phyloP scores from a whole-genome alignment of 139 green algal genomes.

The Picochlorum sp. region DNA sequence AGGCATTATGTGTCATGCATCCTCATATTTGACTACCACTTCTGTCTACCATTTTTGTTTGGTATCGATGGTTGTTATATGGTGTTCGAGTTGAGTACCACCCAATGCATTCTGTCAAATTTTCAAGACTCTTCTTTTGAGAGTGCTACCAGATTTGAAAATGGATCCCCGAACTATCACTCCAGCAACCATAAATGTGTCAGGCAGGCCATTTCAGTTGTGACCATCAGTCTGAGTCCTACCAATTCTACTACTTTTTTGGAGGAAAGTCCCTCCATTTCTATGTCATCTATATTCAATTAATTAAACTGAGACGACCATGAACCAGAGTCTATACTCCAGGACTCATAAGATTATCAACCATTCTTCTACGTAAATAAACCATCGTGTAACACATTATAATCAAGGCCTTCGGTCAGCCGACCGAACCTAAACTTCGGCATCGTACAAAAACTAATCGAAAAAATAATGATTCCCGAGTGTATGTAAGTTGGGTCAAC shows the following conservation, averaged over 20 bases:
- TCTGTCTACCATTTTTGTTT: conserved; percentile 5
- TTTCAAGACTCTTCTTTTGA: background rate
- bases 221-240: background rate
- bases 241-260: background rate
- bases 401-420: no score
- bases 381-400: no score
- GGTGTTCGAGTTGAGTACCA: conserved; percentile 2
- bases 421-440: no score
- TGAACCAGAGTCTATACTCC: no score
- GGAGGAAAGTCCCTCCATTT: background rate
- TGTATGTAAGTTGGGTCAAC: no score
- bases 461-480: no score
- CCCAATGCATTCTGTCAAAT: conserved; percentile 5
- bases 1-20: conserved; percentile 7
- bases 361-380: no score
- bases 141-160: conserved; percentile 4
- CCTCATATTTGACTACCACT: conserved; percentile 3
- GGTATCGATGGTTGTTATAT: background rate
- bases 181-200: background rate
- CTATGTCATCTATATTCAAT: no score
- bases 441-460: no score
- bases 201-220: background rate
- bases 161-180: background rate
- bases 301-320: no score
- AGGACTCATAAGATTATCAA: no score